phyloP scores from a whole-genome alignment of 345 rosid species.

The Gossypium anomalum region DNA sequence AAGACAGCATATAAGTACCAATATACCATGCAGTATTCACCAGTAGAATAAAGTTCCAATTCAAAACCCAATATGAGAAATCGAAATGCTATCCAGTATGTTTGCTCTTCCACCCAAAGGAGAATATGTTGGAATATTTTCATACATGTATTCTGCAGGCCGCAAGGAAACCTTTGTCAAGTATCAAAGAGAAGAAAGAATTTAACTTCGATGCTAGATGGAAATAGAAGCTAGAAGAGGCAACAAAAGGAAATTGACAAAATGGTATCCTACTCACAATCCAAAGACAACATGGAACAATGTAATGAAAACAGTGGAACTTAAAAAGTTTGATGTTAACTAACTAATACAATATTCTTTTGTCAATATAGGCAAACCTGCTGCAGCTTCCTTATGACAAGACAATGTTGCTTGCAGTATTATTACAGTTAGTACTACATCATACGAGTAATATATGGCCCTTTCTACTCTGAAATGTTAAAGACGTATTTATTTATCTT shows the following conservation, averaged over 20 bases:
- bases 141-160: slow-evolving; percentile 52
- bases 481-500: not conserved
- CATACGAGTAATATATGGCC: not conserved
- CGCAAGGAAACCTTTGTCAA: slow-evolving; percentile 11
- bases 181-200: not conserved
- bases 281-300: not conserved
- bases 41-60: slow-evolving; percentile 80
- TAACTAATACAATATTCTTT: not conserved
- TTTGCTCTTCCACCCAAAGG: slow-evolving; percentile 89
- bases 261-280: not conserved
- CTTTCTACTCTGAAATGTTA: not conserved
- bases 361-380: not conserved
- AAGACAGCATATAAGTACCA: slow-evolving; percentile 76
- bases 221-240: not conserved
- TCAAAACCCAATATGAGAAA: slow-evolving; percentile 90
- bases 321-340: not conserved
- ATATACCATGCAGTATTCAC: slow-evolving; percentile 93
- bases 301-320: not conserved
- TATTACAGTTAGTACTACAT: not conserved
- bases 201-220: not conserved
- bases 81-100: slow-evolving; percentile 87
- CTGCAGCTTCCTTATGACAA: not conserved
- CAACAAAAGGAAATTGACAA: not conserved
- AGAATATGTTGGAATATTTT: slow-evolving; percentile 59
- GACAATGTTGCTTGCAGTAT: not conserved